These are phyloP conservation scores for Pseudocercospora fijiensis DNA, from an alignment of 2,329 filamentous ascomycete genomes.

Conservation along the genomic window DNA sequence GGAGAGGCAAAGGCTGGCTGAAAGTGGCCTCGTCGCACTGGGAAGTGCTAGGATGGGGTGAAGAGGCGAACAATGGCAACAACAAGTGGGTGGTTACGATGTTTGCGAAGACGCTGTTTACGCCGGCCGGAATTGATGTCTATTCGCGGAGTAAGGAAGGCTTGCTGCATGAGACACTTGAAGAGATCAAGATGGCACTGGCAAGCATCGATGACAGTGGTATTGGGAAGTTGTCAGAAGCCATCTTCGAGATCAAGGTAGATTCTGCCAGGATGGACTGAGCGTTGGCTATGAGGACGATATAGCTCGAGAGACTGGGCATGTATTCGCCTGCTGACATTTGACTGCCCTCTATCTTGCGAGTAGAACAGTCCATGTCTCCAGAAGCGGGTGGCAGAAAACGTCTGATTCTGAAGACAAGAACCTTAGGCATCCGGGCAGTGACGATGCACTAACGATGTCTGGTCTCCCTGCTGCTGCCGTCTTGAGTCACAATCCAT, in stretches of 20 bases:
- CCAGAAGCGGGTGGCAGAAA: neutral
- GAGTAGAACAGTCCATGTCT: neutral
- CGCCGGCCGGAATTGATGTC: conserved; percentile 76
- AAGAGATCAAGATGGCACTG: conserved; percentile 57
- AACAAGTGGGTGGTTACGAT: conserved; percentile 74
- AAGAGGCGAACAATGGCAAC: conserved; percentile 42
- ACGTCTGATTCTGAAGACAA: neutral
- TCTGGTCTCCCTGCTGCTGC: neutral
- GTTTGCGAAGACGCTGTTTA: conserved; percentile 81
- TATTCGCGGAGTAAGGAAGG: conserved; percentile 66
- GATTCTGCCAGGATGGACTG: conserved; percentile 33
- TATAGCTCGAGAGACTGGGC: neutral
- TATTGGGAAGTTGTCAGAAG: conserved; percentile 54
- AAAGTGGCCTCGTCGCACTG: conserved; percentile 72
- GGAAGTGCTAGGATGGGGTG: conserved; percentile 78
- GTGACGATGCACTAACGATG: neutral
- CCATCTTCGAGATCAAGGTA: conserved; percentile 50
- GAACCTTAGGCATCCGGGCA: neutral
- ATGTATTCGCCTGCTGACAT: neutral
- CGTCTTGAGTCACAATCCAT: neutral
- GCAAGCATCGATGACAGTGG: conserved; percentile 51
- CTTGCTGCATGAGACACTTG: conserved; percentile 57
- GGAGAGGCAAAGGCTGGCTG: conserved; percentile 75
- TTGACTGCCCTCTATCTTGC: neutral
- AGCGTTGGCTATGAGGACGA: neutral